Evolutionary conservation across 2,329 filamentous ascomycete genomes (phyloP).

Genomic region (Aspergillus texensis): DNA sequence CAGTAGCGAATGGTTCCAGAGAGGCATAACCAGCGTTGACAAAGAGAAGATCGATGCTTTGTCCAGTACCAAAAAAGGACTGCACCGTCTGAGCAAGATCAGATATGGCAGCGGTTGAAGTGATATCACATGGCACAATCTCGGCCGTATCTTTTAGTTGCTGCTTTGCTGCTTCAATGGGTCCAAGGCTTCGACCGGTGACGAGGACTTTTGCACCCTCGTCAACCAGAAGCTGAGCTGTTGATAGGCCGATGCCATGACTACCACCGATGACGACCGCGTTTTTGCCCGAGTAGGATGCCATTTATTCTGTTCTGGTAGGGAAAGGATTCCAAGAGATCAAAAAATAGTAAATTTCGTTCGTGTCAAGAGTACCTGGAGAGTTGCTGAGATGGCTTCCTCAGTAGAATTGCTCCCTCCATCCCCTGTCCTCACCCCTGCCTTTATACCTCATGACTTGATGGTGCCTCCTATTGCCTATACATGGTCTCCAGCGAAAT

Average conservation of each 20-base stretch:
- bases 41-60: constrained; percentile 12
- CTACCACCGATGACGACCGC: constrained; percentile 15
- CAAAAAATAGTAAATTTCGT: background rate
- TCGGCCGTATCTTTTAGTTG: constrained; percentile 7
- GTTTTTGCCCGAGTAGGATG: constrained; percentile 7
- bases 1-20: constrained; percentile 11
- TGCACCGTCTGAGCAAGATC: background rate
- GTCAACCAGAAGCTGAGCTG: constrained; percentile 12
- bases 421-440: background rate
- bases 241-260: constrained; percentile 19
- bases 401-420: background rate
- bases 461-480: background rate
- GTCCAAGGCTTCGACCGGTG: constrained; percentile 13
- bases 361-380: background rate
- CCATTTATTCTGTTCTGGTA: background rate
- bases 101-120: constrained; percentile 5
- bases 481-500: background rate
- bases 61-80: constrained; percentile 1
- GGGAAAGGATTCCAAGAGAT: background rate
- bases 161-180: constrained; percentile 6
- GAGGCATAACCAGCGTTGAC: constrained; percentile 16
- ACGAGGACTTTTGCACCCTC: constrained; percentile 13
- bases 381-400: background rate
- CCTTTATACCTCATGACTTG: background rate
- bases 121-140: constrained; percentile 11